phyloP scores from a whole-genome alignment of 352 stramenopile species.

The Globisporangium barbulae region DNA sequence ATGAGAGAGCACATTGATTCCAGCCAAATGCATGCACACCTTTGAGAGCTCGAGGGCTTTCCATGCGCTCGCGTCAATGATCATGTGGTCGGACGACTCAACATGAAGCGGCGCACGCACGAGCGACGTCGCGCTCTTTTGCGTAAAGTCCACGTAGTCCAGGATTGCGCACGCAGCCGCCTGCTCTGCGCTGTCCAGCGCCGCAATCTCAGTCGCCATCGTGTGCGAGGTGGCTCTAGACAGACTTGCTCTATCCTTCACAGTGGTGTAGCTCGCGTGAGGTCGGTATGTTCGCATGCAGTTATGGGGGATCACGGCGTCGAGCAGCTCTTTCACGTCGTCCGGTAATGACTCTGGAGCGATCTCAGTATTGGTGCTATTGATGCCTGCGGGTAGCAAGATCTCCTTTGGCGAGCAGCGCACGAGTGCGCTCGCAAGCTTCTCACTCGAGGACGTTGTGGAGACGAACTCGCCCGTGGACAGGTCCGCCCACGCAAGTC shows the following conservation, averaged over 20 bases:
- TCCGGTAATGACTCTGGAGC: conserved; percentile 10
- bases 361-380: not conserved
- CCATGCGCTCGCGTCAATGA: conserved; percentile 77
- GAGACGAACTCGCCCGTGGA: conserved; percentile 79
- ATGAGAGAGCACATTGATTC: not conserved
- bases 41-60: conserved; percentile 66
- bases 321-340: conserved; percentile 27
- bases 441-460: conserved; percentile 49
- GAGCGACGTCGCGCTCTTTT: conserved; percentile 30
- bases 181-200: conserved; percentile 26
- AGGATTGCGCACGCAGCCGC: conserved; percentile 50
- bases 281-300: conserved; percentile 70
- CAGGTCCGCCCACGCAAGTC: conserved; percentile 69
- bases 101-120: conserved; percentile 49
- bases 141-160: conserved; percentile 68
- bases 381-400: conserved; percentile 35
- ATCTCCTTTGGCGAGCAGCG: conserved; percentile 70
- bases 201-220: conserved; percentile 1
- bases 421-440: conserved; percentile 54
- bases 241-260: not conserved
- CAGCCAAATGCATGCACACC: conserved; percentile 13
- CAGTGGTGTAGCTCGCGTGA: conserved; percentile 18
- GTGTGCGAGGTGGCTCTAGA: not conserved
- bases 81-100: conserved; percentile 70
- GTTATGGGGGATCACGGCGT: conserved; percentile 35